These are phyloP conservation scores for Solanum pennellii DNA, from an alignment of 257 asterid species.

Conservation along the genomic window DNA sequence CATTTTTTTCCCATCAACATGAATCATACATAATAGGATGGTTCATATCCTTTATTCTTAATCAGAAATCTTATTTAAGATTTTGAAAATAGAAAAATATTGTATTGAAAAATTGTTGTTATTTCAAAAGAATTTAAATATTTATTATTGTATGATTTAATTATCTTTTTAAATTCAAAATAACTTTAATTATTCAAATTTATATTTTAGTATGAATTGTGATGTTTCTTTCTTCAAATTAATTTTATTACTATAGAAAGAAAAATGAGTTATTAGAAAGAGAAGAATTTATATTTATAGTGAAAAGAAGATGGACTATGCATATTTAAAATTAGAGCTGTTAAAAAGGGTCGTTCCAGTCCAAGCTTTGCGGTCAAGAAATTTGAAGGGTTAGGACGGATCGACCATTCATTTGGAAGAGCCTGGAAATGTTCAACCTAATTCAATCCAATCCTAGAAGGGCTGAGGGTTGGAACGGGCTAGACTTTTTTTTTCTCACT, in stretches of 20 bases:
- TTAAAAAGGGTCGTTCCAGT: no score
- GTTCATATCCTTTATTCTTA: not conserved
- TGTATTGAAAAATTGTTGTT: not conserved
- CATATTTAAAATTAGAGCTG: not conserved
- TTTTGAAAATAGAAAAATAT: accelerated
- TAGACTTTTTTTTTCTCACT: no score
- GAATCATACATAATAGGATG: not conserved
- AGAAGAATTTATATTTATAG: not conserved
- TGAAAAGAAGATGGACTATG: not conserved
- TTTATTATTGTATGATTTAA: not conserved
- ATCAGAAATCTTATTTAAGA: not conserved
- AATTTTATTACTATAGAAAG: not conserved
- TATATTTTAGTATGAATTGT: not conserved
- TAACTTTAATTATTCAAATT: not conserved
- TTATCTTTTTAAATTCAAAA: not conserved
- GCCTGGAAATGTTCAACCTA: no score
- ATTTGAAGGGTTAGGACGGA: no score
- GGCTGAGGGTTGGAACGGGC: no score
- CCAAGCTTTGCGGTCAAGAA: no score
- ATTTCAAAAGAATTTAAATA: no score
- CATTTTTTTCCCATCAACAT: not conserved
- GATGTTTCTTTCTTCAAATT: not conserved
- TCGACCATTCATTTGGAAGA: no score
- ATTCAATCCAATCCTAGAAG: no score
- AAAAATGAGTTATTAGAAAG: not conserved